phyloP scores from a whole-genome alignment of 345 rosid species.

The Cardamine chenopodiifolia region DNA sequence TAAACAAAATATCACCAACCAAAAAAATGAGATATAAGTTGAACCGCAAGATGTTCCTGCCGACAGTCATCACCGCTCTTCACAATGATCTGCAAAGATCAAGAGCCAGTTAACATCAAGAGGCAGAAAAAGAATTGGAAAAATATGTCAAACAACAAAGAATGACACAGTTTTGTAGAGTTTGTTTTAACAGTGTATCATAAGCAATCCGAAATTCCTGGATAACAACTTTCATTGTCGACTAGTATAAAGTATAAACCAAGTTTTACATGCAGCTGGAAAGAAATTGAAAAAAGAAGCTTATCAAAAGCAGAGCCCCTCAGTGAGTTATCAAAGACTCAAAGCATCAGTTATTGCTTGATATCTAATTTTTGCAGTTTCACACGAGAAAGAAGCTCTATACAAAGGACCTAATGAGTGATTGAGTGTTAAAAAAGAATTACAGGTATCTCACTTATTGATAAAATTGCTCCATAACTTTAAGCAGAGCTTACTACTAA shows the following conservation, averaged over 20 bases:
- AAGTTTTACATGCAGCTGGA: slow-evolving; percentile 13
- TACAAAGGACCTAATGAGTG: neutral
- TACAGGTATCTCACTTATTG: neutral
- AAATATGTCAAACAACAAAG: slow-evolving; percentile 14
- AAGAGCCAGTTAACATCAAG: slow-evolving; percentile 27
- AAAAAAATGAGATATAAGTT: slow-evolving; percentile 92
- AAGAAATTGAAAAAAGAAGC: neutral
- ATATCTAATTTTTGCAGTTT: slow-evolving; percentile 22
- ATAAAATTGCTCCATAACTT: neutral
- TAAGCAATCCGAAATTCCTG: neutral
- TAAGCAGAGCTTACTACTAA: neutral
- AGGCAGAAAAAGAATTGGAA: slow-evolving; percentile 5
- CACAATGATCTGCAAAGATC: slow-evolving; percentile 65
- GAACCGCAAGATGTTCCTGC: slow-evolving; percentile 99
- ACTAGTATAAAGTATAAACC: slow-evolving; percentile 7
- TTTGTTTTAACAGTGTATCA: neutral
- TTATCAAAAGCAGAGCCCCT: slow-evolving; percentile 3
- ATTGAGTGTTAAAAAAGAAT: neutral
- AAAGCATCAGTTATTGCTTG: neutral
- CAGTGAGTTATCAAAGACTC: neutral
- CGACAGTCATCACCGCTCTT: slow-evolving; percentile 99
- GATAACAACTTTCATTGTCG: slow-evolving; percentile 10
- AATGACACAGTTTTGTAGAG: slow-evolving; percentile 8
- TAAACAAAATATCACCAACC: slow-evolving; percentile 52
- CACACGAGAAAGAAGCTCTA: neutral